Conservation (phyloP, 495 filamentous ascomycete species). For the Aspergillus ellipticus region DNA sequence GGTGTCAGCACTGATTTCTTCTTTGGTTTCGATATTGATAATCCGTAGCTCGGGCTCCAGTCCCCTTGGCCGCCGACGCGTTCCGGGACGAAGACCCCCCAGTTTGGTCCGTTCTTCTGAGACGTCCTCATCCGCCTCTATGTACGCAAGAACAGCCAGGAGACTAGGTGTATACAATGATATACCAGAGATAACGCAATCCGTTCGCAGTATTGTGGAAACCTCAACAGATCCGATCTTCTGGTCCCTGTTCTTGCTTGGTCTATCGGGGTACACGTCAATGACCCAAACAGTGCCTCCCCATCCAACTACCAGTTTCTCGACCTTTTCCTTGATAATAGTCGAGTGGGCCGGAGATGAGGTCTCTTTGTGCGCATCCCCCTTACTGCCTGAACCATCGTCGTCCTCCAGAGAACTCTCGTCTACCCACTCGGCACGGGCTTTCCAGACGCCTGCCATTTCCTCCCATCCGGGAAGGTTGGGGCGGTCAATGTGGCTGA, state of each 20-base stretch:
- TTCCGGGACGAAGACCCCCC: conserved; percentile 39
- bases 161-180: conserved; percentile 92
- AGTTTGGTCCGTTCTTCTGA: conserved; percentile 20
- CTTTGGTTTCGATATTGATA: conserved; percentile 78
- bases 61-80: conserved; percentile 66
- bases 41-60: conserved; percentile 83
- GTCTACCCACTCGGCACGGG: conserved; percentile 86
- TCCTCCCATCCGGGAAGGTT: conserved; percentile 82
- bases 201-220: conserved; percentile 87
- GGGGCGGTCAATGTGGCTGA: conserved; percentile 84
- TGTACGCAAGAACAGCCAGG: conserved; percentile 85
- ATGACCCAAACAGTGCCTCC: conserved; percentile 94
- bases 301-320: conserved; percentile 91
- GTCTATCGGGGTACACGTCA: conserved; percentile 77
- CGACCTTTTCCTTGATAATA: conserved; percentile 41
- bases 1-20: conserved; percentile 75
- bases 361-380: conserved; percentile 31
- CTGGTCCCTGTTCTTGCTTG: conserved; percentile 67
- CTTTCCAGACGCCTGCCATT: conserved; percentile 93
- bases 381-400: conserved; percentile 37
- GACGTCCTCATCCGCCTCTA: conserved; percentile 64
- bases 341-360: conserved; percentile 17
- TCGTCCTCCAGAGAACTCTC: conserved; percentile 66
- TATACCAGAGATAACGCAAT: conserved; percentile 95
- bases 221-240: conserved; percentile 81